These are phyloP conservation scores for Cryptococcus neoformans DNA, from an alignment of 1,284 basidiomycete genomes.

Conservation along the genomic window DNA sequence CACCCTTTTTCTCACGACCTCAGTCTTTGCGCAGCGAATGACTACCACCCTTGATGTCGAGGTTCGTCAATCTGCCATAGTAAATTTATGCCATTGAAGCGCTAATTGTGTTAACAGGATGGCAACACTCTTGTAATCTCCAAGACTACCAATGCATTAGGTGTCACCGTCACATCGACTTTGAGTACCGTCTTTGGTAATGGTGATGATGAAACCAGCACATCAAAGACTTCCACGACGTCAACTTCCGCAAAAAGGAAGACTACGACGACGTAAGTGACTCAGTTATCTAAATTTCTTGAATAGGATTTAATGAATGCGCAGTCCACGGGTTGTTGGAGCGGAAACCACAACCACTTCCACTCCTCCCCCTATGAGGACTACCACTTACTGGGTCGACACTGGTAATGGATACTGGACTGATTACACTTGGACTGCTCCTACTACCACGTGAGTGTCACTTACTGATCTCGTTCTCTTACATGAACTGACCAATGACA, in stretches of 20 bases:
- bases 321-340: no score
- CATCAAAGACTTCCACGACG: neutral
- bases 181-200: conserved; percentile 10
- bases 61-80: conserved; percentile 7
- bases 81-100: neutral
- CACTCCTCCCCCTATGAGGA: conserved; percentile 25
- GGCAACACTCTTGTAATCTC: conserved; percentile 34
- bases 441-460: conserved; percentile 22
- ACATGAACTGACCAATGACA: neutral
- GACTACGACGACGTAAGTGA: conserved; percentile 17
- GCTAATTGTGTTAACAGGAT: conserved; percentile 13
- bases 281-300: no score
- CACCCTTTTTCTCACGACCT: conserved; percentile 10
- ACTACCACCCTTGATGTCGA: conserved; percentile 15
- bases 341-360: neutral
- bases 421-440: conserved; percentile 30
- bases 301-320: no score
- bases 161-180: conserved; percentile 20
- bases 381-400: conserved; percentile 36
- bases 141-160: conserved; percentile 25
- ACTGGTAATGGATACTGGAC: conserved; percentile 29
- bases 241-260: conserved; percentile 2
- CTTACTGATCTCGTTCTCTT: neutral
- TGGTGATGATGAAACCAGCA: conserved; percentile 7
- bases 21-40: conserved; percentile 3